Evolutionary conservation across 306 rosid species (phyloP).

Genomic region (Hippophae tibetana): DNA sequence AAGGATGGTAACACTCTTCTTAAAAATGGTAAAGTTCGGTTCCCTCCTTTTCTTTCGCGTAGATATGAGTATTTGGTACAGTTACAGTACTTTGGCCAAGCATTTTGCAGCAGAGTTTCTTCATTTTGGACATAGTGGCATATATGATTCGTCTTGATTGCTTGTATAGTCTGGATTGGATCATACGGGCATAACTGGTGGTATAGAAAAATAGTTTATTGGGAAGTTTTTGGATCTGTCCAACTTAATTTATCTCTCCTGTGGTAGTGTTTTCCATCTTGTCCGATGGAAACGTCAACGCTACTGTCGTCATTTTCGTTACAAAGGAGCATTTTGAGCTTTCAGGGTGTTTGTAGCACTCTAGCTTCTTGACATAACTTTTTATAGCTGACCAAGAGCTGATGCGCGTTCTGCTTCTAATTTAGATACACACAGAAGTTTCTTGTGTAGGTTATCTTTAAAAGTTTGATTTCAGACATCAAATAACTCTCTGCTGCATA

Average conservation of each 20-base stretch:
- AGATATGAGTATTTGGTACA: conserved; percentile 17
- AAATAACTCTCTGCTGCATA: no score
- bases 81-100: neutral
- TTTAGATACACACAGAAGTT: no score
- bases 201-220: neutral
- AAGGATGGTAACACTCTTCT: conserved; percentile 94
- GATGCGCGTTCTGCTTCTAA: no score
- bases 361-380: no score
- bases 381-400: no score
- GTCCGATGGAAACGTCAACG: neutral
- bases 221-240: neutral
- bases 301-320: neutral
- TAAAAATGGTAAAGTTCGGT: conserved; percentile 49
- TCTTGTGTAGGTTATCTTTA: neutral
- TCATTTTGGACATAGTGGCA: neutral
- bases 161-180: neutral
- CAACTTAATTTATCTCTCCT: neutral
- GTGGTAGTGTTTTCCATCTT: neutral
- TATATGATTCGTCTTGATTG: neutral
- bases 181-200: conserved; percentile 20
- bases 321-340: neutral
- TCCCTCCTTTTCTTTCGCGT: neutral
- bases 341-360: no score
- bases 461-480: neutral
- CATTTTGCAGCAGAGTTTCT: neutral